phyloP scores from a whole-genome alignment of 768 basidiomycete genomes.

The Leccinum incarnatum region DNA sequence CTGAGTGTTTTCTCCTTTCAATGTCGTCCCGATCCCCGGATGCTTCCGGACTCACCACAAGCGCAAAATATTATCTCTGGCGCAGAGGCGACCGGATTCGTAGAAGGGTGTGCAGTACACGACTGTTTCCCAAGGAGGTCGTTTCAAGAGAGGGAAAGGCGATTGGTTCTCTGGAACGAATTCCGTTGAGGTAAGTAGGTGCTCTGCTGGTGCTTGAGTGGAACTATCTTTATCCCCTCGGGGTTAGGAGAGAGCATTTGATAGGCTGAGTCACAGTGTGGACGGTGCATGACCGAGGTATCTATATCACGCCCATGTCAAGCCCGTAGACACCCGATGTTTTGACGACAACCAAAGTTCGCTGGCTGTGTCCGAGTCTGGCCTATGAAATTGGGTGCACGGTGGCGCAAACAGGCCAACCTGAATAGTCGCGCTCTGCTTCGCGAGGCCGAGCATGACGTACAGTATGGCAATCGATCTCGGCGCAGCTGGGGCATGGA shows the following conservation, averaged over 20 bases:
- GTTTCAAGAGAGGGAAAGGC: constrained; percentile 35
- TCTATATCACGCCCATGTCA: constrained; percentile 12
- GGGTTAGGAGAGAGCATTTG: constrained; percentile 22
- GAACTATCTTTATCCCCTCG: constrained; percentile 26
- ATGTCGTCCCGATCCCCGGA: constrained; percentile 23
- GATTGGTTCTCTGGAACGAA: constrained; percentile 30
- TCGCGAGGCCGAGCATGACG: background rate
- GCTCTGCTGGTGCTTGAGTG: background rate
- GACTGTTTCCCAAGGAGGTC: constrained; percentile 28
- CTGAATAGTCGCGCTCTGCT: background rate
- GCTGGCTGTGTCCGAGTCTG: background rate
- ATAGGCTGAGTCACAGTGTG: background rate
- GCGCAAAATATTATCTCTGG: background rate
- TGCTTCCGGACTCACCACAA: constrained; percentile 19
- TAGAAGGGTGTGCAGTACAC: constrained; percentile 37
- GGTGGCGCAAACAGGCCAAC: background rate
- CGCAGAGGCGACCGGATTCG: constrained; percentile 37
- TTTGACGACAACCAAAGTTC: background rate
- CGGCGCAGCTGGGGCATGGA: background rate
- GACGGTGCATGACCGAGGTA: constrained; percentile 33
- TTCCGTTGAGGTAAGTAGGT: constrained; percentile 32
- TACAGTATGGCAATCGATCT: background rate
- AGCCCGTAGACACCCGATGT: background rate
- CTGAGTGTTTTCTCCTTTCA: constrained; percentile 3
- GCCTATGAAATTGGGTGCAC: background rate